Conservation (phyloP, 495 filamentous ascomycete species). For the Lophiostoma macrostomum region DNA sequence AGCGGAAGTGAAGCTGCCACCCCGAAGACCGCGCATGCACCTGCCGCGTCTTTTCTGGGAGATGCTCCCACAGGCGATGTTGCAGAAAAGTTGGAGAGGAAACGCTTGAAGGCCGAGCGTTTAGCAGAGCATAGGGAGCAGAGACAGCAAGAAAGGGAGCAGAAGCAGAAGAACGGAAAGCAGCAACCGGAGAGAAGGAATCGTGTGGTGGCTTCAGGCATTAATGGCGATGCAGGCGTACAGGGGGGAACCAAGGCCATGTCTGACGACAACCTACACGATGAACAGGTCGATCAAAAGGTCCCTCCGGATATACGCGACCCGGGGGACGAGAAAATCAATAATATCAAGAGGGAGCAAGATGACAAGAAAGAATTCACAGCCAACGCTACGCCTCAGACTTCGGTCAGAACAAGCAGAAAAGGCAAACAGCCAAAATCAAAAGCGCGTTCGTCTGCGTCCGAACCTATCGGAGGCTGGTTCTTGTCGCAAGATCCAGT, state of each 20-base stretch:
- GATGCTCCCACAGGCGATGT: too few relatives aligned
- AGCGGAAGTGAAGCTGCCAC: too few relatives aligned
- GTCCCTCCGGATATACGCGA: too few relatives aligned
- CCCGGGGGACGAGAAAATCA: too few relatives aligned
- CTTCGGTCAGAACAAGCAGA: background rate
- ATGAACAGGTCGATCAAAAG: too few relatives aligned
- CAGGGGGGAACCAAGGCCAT: too few relatives aligned
- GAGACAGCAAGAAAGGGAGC: background rate
- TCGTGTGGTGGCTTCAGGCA: background rate
- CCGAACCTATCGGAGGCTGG: constrained; percentile 62
- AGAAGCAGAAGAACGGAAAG: background rate
- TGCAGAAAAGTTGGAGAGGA: too few relatives aligned
- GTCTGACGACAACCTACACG: too few relatives aligned
- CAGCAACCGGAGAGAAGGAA: background rate
- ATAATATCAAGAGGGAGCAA: constrained; percentile 2
- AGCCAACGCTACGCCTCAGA: background rate
- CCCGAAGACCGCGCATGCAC: too few relatives aligned
- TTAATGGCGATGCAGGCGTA: too few relatives aligned
- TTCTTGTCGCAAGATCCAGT: constrained; percentile 73
- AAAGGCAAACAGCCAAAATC: background rate
- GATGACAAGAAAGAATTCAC: background rate
- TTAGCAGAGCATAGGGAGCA: background rate
- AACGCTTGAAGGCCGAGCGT: too few relatives aligned
- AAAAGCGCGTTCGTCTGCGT: constrained; percentile 52
- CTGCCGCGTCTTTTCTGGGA: too few relatives aligned